A percentile compares a stretch with the other conserved stretches of the same genome.
These are phyloP conservation scores for Eucalyptus pauciflora DNA, from an alignment of 345 rosid species.

Conservation along the genomic window DNA sequence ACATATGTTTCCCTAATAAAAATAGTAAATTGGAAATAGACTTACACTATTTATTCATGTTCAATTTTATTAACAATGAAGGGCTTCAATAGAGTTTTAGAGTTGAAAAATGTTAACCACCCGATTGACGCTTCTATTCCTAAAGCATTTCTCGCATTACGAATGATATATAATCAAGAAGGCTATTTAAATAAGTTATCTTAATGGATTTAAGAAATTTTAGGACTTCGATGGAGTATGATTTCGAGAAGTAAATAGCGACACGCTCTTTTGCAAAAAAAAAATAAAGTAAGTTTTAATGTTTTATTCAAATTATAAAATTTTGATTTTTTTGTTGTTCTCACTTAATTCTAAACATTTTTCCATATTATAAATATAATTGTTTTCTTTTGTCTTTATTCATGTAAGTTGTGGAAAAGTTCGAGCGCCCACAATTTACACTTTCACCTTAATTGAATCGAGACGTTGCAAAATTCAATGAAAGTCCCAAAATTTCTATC, in stretches of 20 bases:
- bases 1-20: not conserved
- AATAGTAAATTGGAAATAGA: not conserved
- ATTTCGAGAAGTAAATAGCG: not conserved
- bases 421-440: not conserved
- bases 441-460: not conserved
- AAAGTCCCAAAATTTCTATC: not conserved
- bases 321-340: not conserved
- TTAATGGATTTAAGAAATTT: not conserved
- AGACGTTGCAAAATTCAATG: not conserved
- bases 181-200: not conserved
- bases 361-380: not conserved
- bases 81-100: not conserved
- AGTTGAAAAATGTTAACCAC: not conserved
- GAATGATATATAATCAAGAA: not conserved
- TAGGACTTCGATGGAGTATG: not conserved
- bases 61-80: not conserved
- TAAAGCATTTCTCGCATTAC: not conserved
- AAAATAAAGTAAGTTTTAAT: not conserved
- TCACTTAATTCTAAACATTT: not conserved
- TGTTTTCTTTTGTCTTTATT: not conserved
- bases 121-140: not conserved
- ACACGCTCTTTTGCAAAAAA: not conserved
- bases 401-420: not conserved
- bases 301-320: not conserved
- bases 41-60: not conserved